A percentile compares a stretch with the other conserved stretches of the same genome.
These are phyloP conservation scores for Periglandula ipomoeae DNA, from an alignment of 2,329 filamentous ascomycete genomes.

Conservation along the genomic window DNA sequence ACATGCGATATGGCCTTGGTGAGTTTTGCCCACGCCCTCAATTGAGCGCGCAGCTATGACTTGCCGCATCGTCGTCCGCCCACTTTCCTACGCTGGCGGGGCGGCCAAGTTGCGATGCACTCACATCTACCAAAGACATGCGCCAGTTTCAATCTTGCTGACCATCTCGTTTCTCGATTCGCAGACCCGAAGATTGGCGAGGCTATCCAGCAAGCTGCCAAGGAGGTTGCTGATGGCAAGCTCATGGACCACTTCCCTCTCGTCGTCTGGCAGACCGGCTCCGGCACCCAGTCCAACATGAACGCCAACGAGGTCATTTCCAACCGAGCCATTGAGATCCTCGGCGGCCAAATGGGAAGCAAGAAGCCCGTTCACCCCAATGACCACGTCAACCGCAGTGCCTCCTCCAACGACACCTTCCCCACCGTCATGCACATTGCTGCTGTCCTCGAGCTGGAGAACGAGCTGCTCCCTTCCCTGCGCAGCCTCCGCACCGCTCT, in stretches of 20 bases:
- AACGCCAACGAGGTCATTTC: conserved; percentile 99
- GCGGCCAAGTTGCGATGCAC: not conserved
- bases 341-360: conserved; percentile 85
- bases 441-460: conserved; percentile 86
- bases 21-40: not conserved
- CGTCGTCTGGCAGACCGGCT: conserved; percentile 98
- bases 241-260: conserved; percentile 96
- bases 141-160: not conserved
- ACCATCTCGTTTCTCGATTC: not conserved
- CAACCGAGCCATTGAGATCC: conserved; percentile 96
- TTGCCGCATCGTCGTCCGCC: not conserved
- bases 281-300: conserved; percentile 99
- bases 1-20: conserved; percentile 89
- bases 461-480: conserved; percentile 73
- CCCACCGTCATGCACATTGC: conserved; percentile 99
- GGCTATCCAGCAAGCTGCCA: conserved; percentile 89
- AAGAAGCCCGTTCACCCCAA: conserved; percentile 99
- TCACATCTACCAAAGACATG: no score
- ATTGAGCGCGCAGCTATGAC: no score
- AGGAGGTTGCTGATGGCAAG: conserved; percentile 88
- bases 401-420: conserved; percentile 98
- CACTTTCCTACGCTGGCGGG: not conserved
- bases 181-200: conserved; percentile 64
- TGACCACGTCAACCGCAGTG: conserved; percentile 99
- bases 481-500: conserved; percentile 74